Percentiles rank a stretch among this genome's conserved stretches.
Conservation (phyloP, 371 early-diverging fungal species). For the Fennellomyces sp. region DNA sequence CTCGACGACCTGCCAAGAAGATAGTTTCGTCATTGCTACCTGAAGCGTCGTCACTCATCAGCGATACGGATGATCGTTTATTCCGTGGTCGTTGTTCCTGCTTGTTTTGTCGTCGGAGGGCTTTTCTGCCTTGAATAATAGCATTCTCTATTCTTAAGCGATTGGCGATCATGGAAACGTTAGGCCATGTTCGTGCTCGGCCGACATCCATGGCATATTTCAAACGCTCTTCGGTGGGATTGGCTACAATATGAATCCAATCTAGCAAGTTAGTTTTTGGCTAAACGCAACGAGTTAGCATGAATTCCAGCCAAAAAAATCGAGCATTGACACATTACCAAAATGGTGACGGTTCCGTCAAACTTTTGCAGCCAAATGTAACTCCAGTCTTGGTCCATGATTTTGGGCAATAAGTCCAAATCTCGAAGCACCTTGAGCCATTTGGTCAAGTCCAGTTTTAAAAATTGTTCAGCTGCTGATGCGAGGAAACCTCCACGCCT, state of each 20-base stretch:
- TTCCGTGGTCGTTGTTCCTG: neutral
- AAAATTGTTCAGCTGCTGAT: conserved; percentile 74
- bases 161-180: conserved; percentile 79
- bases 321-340: conserved; percentile 40
- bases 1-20: conserved; percentile 36
- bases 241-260: conserved; percentile 68
- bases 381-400: conserved; percentile 82
- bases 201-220: conserved; percentile 64
- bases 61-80: neutral
- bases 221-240: conserved; percentile 71
- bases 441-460: conserved; percentile 87
- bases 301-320: neutral
- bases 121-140: conserved; percentile 45
- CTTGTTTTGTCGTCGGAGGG: conserved; percentile 5
- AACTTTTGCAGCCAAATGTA: conserved; percentile 87
- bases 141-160: conserved; percentile 78
- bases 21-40: conserved; percentile 37
- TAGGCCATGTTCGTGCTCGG: conserved; percentile 75
- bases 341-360: conserved; percentile 86
- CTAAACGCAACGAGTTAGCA: conserved; percentile 15
- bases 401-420: conserved; percentile 73
- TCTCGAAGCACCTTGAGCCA: conserved; percentile 85
- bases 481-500: conserved; percentile 91
- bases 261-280: conserved; percentile 69
- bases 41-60: conserved; percentile 29